These are phyloP conservation scores for Venturiaceae sp. DNA, from an alignment of 2,329 filamentous ascomycete species.

Conservation along the genomic window DNA sequence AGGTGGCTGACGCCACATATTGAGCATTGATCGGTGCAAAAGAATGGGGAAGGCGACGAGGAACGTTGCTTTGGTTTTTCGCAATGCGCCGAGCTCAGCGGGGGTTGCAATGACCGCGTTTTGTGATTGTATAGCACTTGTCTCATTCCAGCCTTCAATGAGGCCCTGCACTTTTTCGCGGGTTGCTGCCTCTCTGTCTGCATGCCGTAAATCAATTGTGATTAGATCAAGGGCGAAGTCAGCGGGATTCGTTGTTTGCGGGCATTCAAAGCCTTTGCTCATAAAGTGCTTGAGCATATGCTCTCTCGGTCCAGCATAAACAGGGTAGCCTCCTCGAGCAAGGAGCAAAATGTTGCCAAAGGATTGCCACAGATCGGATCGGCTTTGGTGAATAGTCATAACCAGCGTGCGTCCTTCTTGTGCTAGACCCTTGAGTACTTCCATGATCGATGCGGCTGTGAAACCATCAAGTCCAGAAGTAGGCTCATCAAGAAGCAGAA, in stretches of 20 bases:
- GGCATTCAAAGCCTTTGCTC: conserved; percentile 52
- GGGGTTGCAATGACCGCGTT: too few species aligned
- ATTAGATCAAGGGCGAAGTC: conserved; percentile 72
- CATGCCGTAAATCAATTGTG: conserved; percentile 62
- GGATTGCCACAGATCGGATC: conserved; percentile 60
- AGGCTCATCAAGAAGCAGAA: conserved; percentile 67
- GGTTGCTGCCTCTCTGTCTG: conserved; percentile 24
- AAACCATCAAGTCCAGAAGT: conserved; percentile 70
- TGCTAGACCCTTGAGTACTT: conserved; percentile 60
- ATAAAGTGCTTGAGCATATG: conserved; percentile 59
- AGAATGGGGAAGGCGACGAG: too few species aligned
- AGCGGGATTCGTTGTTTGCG: conserved; percentile 61
- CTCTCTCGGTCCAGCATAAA: conserved; percentile 54
- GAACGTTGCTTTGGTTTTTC: too few species aligned
- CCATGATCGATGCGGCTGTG: conserved; percentile 66
- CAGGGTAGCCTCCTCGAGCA: conserved; percentile 57
- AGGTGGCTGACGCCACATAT: too few species aligned
- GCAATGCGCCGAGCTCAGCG: too few species aligned
- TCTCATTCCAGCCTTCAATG: too few species aligned
- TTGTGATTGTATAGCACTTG: too few species aligned
- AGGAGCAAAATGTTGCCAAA: conserved; percentile 65
- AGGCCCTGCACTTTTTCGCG: conserved; percentile 52
- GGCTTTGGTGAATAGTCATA: conserved; percentile 69
- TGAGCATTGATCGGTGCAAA: too few species aligned
- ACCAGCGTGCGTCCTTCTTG: conserved; percentile 65